Conservation (phyloP, 164 flowering plant species). For the Stephania cephalantha region DNA sequence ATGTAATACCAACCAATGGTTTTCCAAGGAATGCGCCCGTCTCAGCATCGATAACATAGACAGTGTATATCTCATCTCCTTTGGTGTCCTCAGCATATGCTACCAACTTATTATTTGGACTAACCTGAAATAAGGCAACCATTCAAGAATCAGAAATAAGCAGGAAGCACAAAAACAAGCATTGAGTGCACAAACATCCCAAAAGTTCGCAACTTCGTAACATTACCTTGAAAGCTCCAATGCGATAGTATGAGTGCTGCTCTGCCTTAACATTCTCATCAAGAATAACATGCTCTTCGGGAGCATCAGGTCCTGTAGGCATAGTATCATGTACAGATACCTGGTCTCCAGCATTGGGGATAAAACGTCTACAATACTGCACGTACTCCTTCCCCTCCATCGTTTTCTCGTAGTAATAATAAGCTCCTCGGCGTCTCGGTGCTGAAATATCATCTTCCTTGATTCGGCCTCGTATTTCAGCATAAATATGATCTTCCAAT, state of each 20-base stretch:
- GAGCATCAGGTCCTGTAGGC: conserved; percentile 67
- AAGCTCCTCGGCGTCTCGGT: conserved; percentile 61
- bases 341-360: conserved; percentile 23
- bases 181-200: background rate
- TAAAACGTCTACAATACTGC: conserved; percentile 63
- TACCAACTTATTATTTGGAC: conserved; percentile 76
- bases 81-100: conserved; percentile 92
- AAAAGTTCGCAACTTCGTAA: background rate
- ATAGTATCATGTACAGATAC: conserved; percentile 62
- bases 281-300: conserved; percentile 69
- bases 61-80: conserved; percentile 84
- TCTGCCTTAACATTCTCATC: conserved; percentile 81
- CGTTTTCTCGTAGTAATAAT: conserved; percentile 66
- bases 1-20: conserved; percentile 53
- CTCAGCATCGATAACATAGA: conserved; percentile 68
- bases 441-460: conserved; percentile 87
- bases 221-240: conserved; percentile 59
- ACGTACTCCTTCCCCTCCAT: conserved; percentile 79
- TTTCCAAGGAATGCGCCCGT: conserved; percentile 43
- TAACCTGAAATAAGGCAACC: conserved; percentile 38
- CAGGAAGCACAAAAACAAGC: background rate
- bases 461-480: conserved; percentile 71
- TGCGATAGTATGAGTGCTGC: conserved; percentile 48
- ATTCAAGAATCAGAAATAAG: background rate
- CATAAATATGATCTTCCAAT: conserved; percentile 54